Base-by-base conservation (phyloP, 2,329 filamentous ascomycete genomes). In the Ophiocordyceps sinensis region DNA sequence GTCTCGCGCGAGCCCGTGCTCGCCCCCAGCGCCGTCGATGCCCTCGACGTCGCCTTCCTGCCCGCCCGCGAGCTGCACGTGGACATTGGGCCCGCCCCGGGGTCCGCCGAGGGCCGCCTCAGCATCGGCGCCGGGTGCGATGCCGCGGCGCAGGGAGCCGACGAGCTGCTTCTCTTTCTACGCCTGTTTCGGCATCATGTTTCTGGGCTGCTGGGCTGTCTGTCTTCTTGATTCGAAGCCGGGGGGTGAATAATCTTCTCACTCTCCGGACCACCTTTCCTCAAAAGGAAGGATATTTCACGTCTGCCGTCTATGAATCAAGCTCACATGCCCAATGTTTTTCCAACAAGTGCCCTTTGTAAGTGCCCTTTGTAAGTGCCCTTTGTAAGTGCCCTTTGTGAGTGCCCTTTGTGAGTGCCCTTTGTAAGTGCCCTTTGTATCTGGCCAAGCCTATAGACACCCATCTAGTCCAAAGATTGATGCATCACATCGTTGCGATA, bases 401-500 rank as follows among this genome's bases (percentile, higher is more conserved):
- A n/a, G n/a, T n/a, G n/a, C n/a, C n/a, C n/a, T n/a, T n/a, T n/a
- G n/a, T n/a, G n/a, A n/a, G n/a, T n/a, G n/a, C n/a, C n/a, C n/a
- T n/a, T n/a, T n/a, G n/a, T n/a, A n/a, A n/a, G n/a, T n/a, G n/a
- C n/a, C n/a, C n/a, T n/a, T n/a, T n/a, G n/a, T n/a, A n/a, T n/a
- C n/a, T 4, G 4, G 3, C 19, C 19, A 19, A 19, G 19, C 19
- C 19, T 19, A 19, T 19, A 19, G 19, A 19, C 19, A 19, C 19
- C 19, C 19, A 19, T 19, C 19, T 19, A 19, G 19, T 19, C 19
- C 19, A 19, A 19, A 36, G 35, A 36, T 54, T 75, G 70, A 45
- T 71, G 68, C 47, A 67, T 52, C 21, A 68, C 68, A 53, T 72
- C 73, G 9, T 66, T 59, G 19, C 69, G 59, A 49, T 76, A 74